A percentile compares a stretch with the other conserved stretches of the same genome.
Evolutionary conservation across 2,329 filamentous ascomycete species (phyloP).

Genomic region (Fusarium agapanthi): DNA sequence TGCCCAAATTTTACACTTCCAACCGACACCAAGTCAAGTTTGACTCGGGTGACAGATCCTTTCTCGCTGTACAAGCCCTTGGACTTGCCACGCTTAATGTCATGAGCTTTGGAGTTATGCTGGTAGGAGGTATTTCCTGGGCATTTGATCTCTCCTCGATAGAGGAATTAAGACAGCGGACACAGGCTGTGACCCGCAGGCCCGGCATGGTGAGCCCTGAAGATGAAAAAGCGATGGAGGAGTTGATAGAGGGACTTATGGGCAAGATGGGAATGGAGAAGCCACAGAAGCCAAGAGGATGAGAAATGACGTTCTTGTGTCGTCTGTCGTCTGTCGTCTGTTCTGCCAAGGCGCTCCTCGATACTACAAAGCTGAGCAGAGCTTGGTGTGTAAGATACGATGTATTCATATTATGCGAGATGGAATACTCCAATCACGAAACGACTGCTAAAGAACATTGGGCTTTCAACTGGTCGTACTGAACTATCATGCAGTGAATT

Average conservation of each 20-base stretch:
- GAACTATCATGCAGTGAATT: background rate
- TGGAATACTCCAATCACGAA: background rate
- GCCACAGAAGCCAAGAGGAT: slow-evolving; percentile 28
- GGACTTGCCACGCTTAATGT: slow-evolving; percentile 90
- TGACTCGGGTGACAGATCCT: slow-evolving; percentile 46
- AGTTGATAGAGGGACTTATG: slow-evolving; percentile 68
- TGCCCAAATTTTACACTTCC: slow-evolving; percentile 77
- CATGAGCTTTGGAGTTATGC: slow-evolving; percentile 76
- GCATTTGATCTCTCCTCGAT: slow-evolving; percentile 78
- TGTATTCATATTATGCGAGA: background rate
- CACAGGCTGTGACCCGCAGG: slow-evolving; percentile 55
- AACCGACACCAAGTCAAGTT: slow-evolving; percentile 52
- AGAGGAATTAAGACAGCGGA: slow-evolving; percentile 67
- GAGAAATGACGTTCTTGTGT: background rate
- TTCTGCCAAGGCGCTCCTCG: background rate
- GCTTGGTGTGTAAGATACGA: slow-evolving; percentile 30
- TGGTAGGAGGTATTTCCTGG: slow-evolving; percentile 77
- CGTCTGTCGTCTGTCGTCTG: too few species aligned
- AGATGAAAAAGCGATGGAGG: slow-evolving; percentile 68
- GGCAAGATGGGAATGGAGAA: slow-evolving; percentile 56
- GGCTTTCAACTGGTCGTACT: background rate
- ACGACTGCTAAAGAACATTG: background rate
- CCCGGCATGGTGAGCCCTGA: slow-evolving; percentile 49
- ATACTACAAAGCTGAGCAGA: background rate
- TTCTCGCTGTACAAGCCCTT: slow-evolving; percentile 84